A percentile compares a stretch with the other conserved stretches of the same genome.
Conservation (phyloP, 352 stramenopile species). For the Pythium dissotocum region DNA sequence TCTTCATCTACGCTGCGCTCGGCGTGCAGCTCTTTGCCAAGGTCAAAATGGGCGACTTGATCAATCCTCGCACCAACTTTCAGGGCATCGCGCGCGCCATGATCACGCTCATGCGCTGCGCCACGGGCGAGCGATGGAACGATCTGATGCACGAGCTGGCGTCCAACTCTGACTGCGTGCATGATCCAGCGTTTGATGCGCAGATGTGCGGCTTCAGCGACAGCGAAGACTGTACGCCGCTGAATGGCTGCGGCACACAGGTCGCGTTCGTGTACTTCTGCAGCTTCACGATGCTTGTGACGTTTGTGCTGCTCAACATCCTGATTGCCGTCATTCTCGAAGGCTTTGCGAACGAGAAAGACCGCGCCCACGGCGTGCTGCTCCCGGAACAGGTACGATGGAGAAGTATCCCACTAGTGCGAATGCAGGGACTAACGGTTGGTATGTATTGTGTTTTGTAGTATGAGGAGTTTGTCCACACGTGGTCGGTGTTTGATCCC, state of each 20-base stretch:
- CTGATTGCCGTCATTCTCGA: constrained; percentile 93
- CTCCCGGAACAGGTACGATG: constrained; percentile 54
- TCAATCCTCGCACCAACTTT: constrained; percentile 87
- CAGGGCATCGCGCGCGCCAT: constrained; percentile 76
- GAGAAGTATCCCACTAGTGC: constrained; percentile 28
- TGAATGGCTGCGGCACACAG: constrained; percentile 71
- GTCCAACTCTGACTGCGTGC: constrained; percentile 40
- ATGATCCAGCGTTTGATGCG: constrained; percentile 50
- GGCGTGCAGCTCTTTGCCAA: constrained; percentile 91
- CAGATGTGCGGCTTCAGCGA: constrained; percentile 65
- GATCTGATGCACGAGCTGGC: constrained; percentile 89
- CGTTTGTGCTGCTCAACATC: constrained; percentile 90
- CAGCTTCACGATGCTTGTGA: constrained; percentile 88
- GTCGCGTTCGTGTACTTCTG: constrained; percentile 83
- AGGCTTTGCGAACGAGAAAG: constrained; percentile 75
- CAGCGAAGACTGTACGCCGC: constrained; percentile 40
- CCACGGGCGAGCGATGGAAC: constrained; percentile 93
- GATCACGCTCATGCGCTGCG: constrained; percentile 77
- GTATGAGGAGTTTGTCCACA: constrained; percentile 77
- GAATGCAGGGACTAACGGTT: no score
- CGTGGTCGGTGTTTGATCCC: constrained; percentile 79
- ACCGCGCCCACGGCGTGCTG: constrained; percentile 35
- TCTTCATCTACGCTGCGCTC: constrained; percentile 92
- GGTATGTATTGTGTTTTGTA: constrained; percentile 32
- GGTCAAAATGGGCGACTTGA: constrained; percentile 59